Evolutionary conservation across 108 stramenopile species (phyloP), one percentile per base, ranked within the genome.

Genomic region (Licmophora abbreviata): DNA sequence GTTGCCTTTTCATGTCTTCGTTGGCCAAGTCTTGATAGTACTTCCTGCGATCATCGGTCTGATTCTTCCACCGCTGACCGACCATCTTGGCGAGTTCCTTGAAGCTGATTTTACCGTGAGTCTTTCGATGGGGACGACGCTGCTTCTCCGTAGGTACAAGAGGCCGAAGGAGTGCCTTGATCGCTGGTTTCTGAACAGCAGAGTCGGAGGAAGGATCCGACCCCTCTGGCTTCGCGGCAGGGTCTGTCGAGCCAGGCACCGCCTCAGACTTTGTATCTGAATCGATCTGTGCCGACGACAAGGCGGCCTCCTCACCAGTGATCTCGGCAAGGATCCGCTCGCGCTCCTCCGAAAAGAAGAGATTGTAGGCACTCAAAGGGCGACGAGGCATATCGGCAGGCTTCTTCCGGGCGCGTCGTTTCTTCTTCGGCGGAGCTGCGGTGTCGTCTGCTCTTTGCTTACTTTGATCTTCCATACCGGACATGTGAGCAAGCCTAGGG

Each of bases 281-380:
- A 41, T 24, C 38, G 48, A 17, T 48, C 37, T 10, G 26, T 42
- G 10, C 28, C 25, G 37, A 42, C 62, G 38, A 53, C 61, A 34
- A 40, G 44, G 12, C 28, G 7, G 10, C 29, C 14, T 11, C 31
- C 29, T 25, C 33, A 1, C 3, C 32, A 3, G 36, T 43, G 48
- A 50, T 50, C 33, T 77, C 76, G 37, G 60, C 59, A 34, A 79
- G 62, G 48, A 79, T 79, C 9, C 73, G 54, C 33, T 74, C 73
- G 12, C 78, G 61, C 35, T 79, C 78, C 32, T 69, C 73, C 0
- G 69, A 73, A 46, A 79, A 79, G 67, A 79, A 79, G 1, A 79
- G 64, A 51, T 79, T 79, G 54, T 79, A 79, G 7, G 78, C 78
- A 37, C 59, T 62, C 18, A 79, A 51, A 10, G 78, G 73, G 37